These are phyloP conservation scores for Dactylellina leptospora DNA, from an alignment of 2,329 filamentous ascomycete genomes.

Conservation along the genomic window DNA sequence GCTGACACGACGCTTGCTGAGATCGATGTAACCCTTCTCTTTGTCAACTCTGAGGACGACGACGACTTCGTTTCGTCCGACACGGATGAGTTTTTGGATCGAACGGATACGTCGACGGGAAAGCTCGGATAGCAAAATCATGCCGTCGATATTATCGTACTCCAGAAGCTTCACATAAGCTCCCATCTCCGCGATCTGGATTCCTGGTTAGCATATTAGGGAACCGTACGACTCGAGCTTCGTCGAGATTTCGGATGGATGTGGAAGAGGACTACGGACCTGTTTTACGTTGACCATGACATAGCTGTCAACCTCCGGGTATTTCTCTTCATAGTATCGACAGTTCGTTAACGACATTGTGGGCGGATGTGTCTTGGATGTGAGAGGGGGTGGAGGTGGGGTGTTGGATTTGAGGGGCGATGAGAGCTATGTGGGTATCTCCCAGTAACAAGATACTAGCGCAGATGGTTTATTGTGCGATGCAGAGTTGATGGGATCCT, in stretches of 20 bases:
- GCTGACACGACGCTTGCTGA: conserved; percentile 97
- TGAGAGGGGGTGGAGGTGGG: conserved; percentile 13
- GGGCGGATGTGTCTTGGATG: conserved; percentile 1
- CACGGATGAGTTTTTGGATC: conserved; percentile 98
- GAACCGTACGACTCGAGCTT: too few relatives aligned
- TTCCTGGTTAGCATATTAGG: background rate
- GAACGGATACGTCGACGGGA: conserved; percentile 97
- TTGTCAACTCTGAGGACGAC: conserved; percentile 99
- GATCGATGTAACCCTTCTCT: conserved; percentile 98
- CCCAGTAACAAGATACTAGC: background rate
- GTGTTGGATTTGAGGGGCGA: conserved; percentile 7
- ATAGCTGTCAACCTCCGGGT: conserved; percentile 97
- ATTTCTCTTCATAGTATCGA: conserved; percentile 98
- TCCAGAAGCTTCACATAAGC: conserved; percentile 99
- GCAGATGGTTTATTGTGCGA: background rate
- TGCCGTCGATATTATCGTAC: conserved; percentile 99
- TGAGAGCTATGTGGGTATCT: conserved; percentile 6
- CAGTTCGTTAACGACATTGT: conserved; percentile 92
- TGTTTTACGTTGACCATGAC: conserved; percentile 99
- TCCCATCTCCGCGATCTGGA: conserved; percentile 97
- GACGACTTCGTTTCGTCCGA: conserved; percentile 97
- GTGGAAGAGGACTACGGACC: conserved; percentile 65
- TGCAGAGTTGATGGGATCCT: background rate
- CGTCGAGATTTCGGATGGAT: too few relatives aligned
- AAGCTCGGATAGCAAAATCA: conserved; percentile 97